Conservation (phyloP, 805 yeast species). For the Nadsonia fulvescens region DNA sequence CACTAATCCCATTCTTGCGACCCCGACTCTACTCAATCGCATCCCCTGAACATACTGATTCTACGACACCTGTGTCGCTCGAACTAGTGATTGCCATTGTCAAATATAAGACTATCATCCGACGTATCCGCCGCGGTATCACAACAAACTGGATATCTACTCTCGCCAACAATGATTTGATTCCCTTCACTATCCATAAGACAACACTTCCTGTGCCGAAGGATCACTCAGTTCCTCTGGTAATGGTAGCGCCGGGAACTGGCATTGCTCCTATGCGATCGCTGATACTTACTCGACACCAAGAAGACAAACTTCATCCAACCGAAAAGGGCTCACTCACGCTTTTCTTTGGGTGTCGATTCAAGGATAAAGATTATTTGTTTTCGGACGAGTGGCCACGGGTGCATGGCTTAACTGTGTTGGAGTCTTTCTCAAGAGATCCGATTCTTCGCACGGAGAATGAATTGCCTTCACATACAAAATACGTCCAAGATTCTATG, state of each 20-base stretch:
- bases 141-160: conserved; percentile 61
- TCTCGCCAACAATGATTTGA: conserved; percentile 28
- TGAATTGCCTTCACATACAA: no score
- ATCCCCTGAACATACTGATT: conserved; percentile 22
- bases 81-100: conserved; percentile 75
- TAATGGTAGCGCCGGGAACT: conserved; percentile 85
- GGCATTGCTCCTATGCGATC: conserved; percentile 90
- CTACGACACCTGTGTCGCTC: conserved; percentile 18
- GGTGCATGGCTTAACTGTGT: conserved; percentile 21
- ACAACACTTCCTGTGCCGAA: conserved; percentile 25
- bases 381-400: conserved; percentile 38
- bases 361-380: conserved; percentile 44
- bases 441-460: conserved; percentile 10
- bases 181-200: conserved; percentile 28
- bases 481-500: conserved; percentile 66
- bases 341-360: conserved; percentile 64
- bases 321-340: conserved; percentile 20
- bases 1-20: conserved; percentile 57
- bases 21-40: conserved; percentile 82
- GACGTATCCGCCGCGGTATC: conserved; percentile 60
- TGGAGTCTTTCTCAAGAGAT: conserved; percentile 30
- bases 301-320: conserved; percentile 6
- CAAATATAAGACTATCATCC: conserved; percentile 64
- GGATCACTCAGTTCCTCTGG: conserved; percentile 26
- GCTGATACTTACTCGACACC: conserved; percentile 26